Base-by-base conservation (phyloP, 441 rosid genomes). In the Lepidium campestre region DNA sequence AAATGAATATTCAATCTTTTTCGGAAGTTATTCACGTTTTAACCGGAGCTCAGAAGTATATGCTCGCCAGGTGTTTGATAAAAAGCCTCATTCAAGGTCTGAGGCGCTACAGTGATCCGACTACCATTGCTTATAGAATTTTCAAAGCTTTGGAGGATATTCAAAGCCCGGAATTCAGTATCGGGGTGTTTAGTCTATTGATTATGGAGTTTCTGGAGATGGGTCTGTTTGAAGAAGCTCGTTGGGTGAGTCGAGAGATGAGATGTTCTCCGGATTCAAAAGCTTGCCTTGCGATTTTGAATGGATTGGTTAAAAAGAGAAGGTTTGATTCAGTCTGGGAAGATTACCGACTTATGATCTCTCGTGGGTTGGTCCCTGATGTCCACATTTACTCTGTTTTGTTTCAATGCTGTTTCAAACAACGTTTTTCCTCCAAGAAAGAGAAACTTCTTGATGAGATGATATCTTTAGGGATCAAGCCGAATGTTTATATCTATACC, bases 21-120 rank as follows among this genome's bases (percentile, higher is more conserved):
- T 75, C 89, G 0, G 78, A 79, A 2, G 9, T 58, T 0, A 65
- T 83, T 36, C 84, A 82, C 29, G 68, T 74, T 2, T 18, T 83
- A 40, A 64, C 80, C 6, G 39, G 63, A 66, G 79, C 81, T 6
- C 70, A 75, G n/a, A 66, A 68, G 49, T 81, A 77, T 70, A 25
- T n/a, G 39, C 68, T 77, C 49, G 89, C 91, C 75, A 83, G 81
- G 78, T 78, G 91, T 67, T 85, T 85, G 91, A 85, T 83, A 59
- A 86, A 86, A 81, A 52, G 67, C 82, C 86, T 89, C 59, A 77
- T 82, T 5, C 57, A 81, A 66, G n/a, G 68, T 46, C 78, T 85
- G 42, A 75, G 65, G 20, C 77, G 68, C 50, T 70, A 79, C 61
- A 57, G 52, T 48, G 80, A 81, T 34, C 70, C 78, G 7, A 37